These are phyloP conservation scores for Populus hybrid DNA, from an alignment of 441 rosid species.

Conservation along the genomic window DNA sequence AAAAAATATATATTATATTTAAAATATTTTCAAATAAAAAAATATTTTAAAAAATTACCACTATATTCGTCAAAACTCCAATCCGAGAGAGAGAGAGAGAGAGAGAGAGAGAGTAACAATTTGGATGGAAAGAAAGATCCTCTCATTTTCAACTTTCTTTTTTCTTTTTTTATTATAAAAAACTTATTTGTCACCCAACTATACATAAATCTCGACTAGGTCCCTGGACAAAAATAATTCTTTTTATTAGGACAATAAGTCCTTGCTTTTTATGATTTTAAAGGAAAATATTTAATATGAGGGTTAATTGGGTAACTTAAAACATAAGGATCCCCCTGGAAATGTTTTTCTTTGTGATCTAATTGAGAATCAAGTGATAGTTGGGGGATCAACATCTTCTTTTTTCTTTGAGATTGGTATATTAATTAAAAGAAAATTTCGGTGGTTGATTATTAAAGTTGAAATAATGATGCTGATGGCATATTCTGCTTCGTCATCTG, in stretches of 20 bases:
- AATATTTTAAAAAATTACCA: too few species aligned
- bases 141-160: not conserved
- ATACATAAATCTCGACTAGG: not conserved
- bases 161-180: too few species aligned
- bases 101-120: not conserved
- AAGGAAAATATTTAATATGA: not conserved
- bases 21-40: too few species aligned
- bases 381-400: too few species aligned
- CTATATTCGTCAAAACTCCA: too few species aligned
- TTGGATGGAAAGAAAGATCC: not conserved
- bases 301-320: not conserved
- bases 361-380: too few species aligned
- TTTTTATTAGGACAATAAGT: not conserved
- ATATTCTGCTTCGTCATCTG: not conserved
- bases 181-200: not conserved
- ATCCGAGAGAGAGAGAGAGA: not conserved
- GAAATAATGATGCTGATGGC: too few species aligned
- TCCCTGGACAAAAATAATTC: not conserved
- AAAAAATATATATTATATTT: too few species aligned
- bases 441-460: too few species aligned
- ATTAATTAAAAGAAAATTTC: too few species aligned
- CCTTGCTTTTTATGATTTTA: too few species aligned
- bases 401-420: not conserved
- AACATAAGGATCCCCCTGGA: not conserved
- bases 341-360: not conserved